phyloP scores from a whole-genome alignment of 192 early-diverging fungal species.

The Dimargaris xerosporica region DNA sequence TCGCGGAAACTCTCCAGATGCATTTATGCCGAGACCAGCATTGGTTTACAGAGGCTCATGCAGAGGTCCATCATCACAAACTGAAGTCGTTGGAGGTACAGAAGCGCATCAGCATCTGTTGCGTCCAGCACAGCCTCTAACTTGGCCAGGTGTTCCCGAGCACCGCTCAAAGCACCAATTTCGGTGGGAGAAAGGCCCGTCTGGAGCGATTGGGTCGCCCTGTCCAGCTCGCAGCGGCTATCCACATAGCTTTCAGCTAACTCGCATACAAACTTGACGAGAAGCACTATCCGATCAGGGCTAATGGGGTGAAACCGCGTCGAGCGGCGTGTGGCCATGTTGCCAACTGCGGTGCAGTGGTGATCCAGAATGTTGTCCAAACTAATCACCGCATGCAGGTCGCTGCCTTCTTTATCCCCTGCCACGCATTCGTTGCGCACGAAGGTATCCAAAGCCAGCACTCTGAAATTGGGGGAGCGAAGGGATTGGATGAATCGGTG shows the following conservation, averaged over 20 bases:
- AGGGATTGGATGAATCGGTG: neutral
- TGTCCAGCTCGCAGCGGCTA: neutral
- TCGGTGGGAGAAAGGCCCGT: neutral
- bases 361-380: neutral
- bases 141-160: neutral
- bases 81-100: neutral
- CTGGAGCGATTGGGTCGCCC: neutral
- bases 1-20: neutral
- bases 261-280: neutral
- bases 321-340: neutral
- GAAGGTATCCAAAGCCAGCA: conserved; percentile 1
- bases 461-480: neutral
- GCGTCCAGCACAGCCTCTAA: neutral
- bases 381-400: neutral
- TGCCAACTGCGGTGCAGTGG: neutral
- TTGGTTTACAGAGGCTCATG: neutral
- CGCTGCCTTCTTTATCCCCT: neutral
- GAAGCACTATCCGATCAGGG: neutral
- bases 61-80: neutral
- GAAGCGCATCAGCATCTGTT: neutral
- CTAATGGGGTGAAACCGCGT: neutral
- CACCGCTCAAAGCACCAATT: neutral
- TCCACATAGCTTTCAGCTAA: neutral
- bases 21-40: neutral
- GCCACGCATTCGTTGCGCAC: neutral